Evolutionary conservation across 2,329 filamentous ascomycete species (phyloP), one percentile per base, ranked within the genome.

Genomic region (Exophiala mesophila): DNA sequence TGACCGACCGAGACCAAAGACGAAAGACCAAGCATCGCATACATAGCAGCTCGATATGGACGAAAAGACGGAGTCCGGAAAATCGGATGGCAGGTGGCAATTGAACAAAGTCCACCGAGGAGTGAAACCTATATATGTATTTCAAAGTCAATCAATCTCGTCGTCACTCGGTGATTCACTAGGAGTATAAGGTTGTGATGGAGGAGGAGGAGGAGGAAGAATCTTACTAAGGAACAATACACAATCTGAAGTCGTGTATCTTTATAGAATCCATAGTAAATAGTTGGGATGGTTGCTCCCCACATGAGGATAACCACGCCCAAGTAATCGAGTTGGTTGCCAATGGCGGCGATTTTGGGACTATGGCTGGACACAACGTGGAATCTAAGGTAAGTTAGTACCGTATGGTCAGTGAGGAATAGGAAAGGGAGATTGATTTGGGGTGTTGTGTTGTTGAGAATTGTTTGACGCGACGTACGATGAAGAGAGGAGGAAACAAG

Each of bases 301-400:
- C 77, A 82, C 61, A 82, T 82, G 45, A 82, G 59, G 5, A 76
- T 63, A 2, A 82, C 68, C 31, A 82, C 76, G 5, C 78, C 77
- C 31, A 78, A 68, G 50, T 80, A 78, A 55, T 83, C 79, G 19
- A 81, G 60, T 53, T 76, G 72, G 47, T 79, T 76, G 4, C 76
- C 76, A 44, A 74, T 67, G 8, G 62, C 62, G 26, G 69, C 69
- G 10, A 75, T 65, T 4, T 61, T 53, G 5, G 69, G 62, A 37
- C 71, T 76, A 50, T 81, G 77, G 42, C 73, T 75, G 49, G 36
- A 41, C 13, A 80, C 66, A 2, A 72, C 75, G 55, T 81, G 77
- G 50, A 74, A 81, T 4, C 72, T 74, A 17, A 60, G 12, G 38
- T 18, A 33, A 34, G 29, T 34, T 17, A 29, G 4, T 33, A 24